Conservation (phyloP, 257 asterid genomes). For the Solanum okadae region DNA sequence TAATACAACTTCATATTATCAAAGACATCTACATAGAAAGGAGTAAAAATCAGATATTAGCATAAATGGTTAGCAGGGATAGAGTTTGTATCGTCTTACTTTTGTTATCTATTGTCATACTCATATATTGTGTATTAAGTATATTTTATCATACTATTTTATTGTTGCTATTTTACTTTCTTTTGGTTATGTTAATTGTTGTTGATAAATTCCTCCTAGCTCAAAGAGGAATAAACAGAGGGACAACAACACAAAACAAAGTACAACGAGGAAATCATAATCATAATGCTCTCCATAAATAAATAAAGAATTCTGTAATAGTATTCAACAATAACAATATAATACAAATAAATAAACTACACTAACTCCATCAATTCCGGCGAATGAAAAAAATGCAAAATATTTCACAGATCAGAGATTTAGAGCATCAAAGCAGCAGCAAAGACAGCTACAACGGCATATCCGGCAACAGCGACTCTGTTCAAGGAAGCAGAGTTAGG, state of each 20-base stretch:
- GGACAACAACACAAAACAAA: too few species aligned
- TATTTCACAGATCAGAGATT: background rate
- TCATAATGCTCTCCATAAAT: background rate
- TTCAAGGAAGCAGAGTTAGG: conserved; percentile 28
- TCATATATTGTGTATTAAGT: too few species aligned
- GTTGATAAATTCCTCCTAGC: too few species aligned
- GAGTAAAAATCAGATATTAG: too few species aligned
- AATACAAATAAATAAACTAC: background rate
- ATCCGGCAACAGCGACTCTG: conserved; percentile 40
- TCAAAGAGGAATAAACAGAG: too few species aligned
- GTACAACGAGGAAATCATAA: background rate
- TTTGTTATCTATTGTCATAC: too few species aligned
- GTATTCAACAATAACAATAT: background rate
- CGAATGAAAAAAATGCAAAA: background rate
- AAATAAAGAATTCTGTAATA: background rate
- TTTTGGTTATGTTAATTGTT: too few species aligned
- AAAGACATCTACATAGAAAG: rapidly evolving
- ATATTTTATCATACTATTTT: too few species aligned
- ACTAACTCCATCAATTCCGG: background rate
- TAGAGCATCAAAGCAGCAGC: conserved; percentile 32
- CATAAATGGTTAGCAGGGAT: too few species aligned
- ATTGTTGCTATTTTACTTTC: too few species aligned
- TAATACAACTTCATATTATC: too few species aligned
- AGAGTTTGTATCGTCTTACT: too few species aligned
- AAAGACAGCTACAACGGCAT: conserved; percentile 27